Evolutionary conservation across 176 grass and related monocot genomes (phyloP), one percentile per base, ranked within the genome.

Genomic region (Cocos nucifera): DNA sequence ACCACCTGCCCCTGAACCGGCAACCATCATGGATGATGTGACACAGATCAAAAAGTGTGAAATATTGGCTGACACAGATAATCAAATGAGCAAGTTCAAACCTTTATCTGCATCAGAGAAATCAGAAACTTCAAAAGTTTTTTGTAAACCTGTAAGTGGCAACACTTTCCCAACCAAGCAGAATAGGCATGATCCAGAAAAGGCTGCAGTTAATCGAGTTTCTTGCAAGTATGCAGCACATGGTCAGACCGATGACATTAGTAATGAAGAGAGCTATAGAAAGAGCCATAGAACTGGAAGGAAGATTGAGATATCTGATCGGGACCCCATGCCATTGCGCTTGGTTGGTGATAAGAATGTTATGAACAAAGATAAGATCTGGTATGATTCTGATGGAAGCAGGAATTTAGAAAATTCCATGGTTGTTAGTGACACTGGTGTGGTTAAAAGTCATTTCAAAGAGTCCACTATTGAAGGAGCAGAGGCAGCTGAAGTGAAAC

Each of bases 261-360:
- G 23, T 53, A 12, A 52, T 50, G 73, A 51, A 52, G 73, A 75
- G 63, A 74, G 17, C 29, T 26, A 27, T 22, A 39, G 50, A 49
- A 51, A 51, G 8, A 75, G 57, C 51, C 58, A 57, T 67, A 22
- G 24, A 44, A 66, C 62, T 25, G 51, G 65, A 19, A 57, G 65
- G 30, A 75, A 54, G 3, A 69, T 63, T 55, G 74, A 77, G 53
- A 59, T 59, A 77, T 77, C 74, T 54, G 74, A 77, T 15, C 65
- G 49, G 23, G 49, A 77, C 35, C 35, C 8, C 10, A 12, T 12
- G 35, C 35, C 8, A 44, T 3, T 44, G 35, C 2, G 35, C 35
- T 56, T 68, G 65, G 24, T 23, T 68, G 51, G 55, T 68, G 52
- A 56, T n/a, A 68, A 35, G 18, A 29, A 66, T 25, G 14, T 16